phyloP scores from a whole-genome alignment of 116 monocot genomes.

The Iris pallida region DNA sequence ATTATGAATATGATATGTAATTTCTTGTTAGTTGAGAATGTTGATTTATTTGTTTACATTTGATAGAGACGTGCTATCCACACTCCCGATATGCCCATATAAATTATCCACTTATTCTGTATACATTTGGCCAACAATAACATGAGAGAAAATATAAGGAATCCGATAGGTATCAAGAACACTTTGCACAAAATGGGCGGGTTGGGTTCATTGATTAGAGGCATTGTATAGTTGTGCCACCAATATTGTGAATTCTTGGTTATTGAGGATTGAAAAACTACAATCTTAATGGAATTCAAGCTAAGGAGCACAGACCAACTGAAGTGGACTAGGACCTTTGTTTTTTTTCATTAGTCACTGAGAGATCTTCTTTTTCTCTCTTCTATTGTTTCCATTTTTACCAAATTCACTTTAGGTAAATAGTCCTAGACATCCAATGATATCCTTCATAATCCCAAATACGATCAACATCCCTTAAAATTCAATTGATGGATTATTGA shows the following conservation, averaged over 20 bases:
- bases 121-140: not conserved
- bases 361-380: too few relatives aligned
- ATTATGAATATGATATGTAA: not conserved
- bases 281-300: slow-evolving; percentile 1
- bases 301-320: not conserved
- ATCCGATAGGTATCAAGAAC: not conserved
- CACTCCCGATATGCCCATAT: too few relatives aligned
- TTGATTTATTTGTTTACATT: not conserved
- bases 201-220: not conserved
- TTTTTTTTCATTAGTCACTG: not conserved
- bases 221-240: not conserved
- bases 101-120: too few relatives aligned
- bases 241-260: slow-evolving; percentile 2
- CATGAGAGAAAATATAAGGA: not conserved
- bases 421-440: too few relatives aligned
- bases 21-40: not conserved
- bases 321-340: too few relatives aligned
- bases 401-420: too few relatives aligned
- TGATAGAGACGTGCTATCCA: slow-evolving; percentile 25
- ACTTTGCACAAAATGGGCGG: not conserved
- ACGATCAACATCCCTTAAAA: too few relatives aligned
- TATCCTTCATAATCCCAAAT: too few relatives aligned
- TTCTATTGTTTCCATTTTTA: too few relatives aligned
- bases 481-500: too few relatives aligned
- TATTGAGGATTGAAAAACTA: not conserved